Evolutionary conservation across 169 alveolate genomes (phyloP).

Genomic region (Babesia divergens): DNA sequence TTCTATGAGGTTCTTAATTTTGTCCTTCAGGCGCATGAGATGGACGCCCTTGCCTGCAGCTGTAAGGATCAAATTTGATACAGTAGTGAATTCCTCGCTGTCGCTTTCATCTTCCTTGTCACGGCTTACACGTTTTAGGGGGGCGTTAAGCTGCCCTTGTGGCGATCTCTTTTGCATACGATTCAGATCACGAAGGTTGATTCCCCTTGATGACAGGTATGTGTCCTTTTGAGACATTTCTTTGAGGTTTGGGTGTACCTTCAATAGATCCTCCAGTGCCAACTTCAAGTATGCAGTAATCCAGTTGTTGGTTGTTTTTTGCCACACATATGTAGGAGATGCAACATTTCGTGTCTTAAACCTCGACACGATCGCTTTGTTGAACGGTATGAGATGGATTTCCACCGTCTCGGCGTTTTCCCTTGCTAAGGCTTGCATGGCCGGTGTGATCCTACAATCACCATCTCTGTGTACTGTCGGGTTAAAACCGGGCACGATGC

Average conservation of each 20-base stretch:
- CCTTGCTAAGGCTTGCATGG: conserved; percentile 10
- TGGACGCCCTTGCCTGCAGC: conserved; percentile 60
- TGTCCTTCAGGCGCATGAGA: conserved; percentile 31
- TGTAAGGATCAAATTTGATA: conserved; percentile 33
- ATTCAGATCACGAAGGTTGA: conserved; percentile 17
- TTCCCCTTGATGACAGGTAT: conserved; percentile 14
- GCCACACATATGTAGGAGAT: conserved; percentile 23
- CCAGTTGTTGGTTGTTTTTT: conserved; percentile 29
- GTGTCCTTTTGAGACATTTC: conserved; percentile 29
- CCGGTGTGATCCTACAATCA: conserved; percentile 10
- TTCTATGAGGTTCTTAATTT: conserved; percentile 30
- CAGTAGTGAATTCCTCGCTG: conserved; percentile 11
- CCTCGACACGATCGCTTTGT: conserved; percentile 40
- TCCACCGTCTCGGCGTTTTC: conserved; percentile 28
- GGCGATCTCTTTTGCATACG: background rate
- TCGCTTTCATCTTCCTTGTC: conserved; percentile 16
- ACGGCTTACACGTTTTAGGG: background rate
- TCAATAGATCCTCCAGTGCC: conserved; percentile 38
- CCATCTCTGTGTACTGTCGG: conserved; percentile 14
- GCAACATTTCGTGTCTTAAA: conserved; percentile 31
- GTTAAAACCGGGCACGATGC: conserved; percentile 1
- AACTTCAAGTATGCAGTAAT: background rate
- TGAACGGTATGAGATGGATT: conserved; percentile 35
- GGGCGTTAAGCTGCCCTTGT: background rate
- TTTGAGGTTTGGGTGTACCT: conserved; percentile 32